These are phyloP conservation scores for Avena atlantica DNA, from an alignment of 176 grass and related monocot species.

Conservation along the genomic window DNA sequence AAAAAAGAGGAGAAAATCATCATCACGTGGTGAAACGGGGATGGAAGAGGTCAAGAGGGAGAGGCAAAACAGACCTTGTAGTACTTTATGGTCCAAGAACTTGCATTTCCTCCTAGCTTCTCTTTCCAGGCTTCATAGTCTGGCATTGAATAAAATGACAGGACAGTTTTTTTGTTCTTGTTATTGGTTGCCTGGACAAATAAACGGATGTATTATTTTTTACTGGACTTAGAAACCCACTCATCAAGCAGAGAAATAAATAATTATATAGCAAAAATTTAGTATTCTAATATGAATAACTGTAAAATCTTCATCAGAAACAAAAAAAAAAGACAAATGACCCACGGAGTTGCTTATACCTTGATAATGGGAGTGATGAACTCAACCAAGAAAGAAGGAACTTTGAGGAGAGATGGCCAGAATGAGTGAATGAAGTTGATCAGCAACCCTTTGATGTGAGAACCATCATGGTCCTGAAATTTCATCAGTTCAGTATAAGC, in stretches of 20 bases:
- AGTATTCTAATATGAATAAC: too few relatives aligned
- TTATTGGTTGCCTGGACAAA: conserved; percentile 66
- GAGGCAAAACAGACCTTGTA: conserved; percentile 70
- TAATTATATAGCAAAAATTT: too few relatives aligned
- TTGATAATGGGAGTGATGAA: conserved; percentile 13
- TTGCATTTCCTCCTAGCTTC: conserved; percentile 60
- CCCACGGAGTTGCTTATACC: not conserved
- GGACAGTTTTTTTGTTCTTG: conserved; percentile 24
- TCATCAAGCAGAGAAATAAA: too few relatives aligned
- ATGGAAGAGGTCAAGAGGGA: not conserved
- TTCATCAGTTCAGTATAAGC: not conserved
- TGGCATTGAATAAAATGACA: conserved; percentile 87
- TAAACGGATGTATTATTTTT: not conserved
- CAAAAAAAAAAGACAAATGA: not conserved
- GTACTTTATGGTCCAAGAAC: conserved; percentile 76
- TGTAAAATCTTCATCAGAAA: not conserved
- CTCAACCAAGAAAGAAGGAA: conserved; percentile 73
- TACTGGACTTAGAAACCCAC: too few relatives aligned
- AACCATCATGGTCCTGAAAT: conserved; percentile 85
- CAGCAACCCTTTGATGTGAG: conserved; percentile 88
- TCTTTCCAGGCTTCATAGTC: conserved; percentile 89
- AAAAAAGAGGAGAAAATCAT: not conserved
- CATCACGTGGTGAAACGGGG: not conserved
- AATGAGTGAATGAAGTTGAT: conserved; percentile 90
- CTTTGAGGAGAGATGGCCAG: conserved; percentile 90